Evolutionary conservation across 495 filamentous ascomycete species (phyloP), one percentile per base, ranked within the genome.

Genomic region (Xylaria longipes): DNA sequence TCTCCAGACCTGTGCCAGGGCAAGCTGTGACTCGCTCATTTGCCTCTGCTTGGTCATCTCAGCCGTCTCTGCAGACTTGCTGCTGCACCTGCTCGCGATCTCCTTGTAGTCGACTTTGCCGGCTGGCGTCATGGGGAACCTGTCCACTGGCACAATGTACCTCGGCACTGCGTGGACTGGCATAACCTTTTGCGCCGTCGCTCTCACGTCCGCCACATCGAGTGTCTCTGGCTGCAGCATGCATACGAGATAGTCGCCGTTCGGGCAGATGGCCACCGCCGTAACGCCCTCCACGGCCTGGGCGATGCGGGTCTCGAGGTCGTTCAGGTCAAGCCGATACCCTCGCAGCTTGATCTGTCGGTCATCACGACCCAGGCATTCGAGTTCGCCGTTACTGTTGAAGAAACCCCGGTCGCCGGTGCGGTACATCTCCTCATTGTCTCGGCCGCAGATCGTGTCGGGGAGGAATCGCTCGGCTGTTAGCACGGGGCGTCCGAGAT

Each of bases 321-420:
- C 80, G 25, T 79, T 70, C 25, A 83, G 48, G 54, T 83, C 77
- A 25, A 81, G 48, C 0, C 81, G 72, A 60, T 73, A 82, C 1
- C 81, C 80, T 27, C 73, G 69, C 25, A 82, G 37, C 65, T 82
- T 82, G 67, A 82, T 74, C 66, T 82, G 80, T 25, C 75, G 70
- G 66, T 82, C 81, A n/a, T 70, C 70, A 14, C 80, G 70, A 17
- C 80, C 80, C 43, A 81, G 33, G 45, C 73, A 78, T 17, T 57
- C 62, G 3, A 82, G 69, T 25, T 77, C 74, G 0, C 75, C 75
- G 27, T 74, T 65, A 3, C 61, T 66, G 25, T 71, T 75, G 63
- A 77, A 81, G 43, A 64, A 73, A 17, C 72, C 79, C 17, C 73
- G 70, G 68, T 81, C 80, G 27, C 80, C 80, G 27, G 75, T 82